Conservation (phyloP, 1,284 basidiomycete genomes). For the Ganoderma boninense region DNA sequence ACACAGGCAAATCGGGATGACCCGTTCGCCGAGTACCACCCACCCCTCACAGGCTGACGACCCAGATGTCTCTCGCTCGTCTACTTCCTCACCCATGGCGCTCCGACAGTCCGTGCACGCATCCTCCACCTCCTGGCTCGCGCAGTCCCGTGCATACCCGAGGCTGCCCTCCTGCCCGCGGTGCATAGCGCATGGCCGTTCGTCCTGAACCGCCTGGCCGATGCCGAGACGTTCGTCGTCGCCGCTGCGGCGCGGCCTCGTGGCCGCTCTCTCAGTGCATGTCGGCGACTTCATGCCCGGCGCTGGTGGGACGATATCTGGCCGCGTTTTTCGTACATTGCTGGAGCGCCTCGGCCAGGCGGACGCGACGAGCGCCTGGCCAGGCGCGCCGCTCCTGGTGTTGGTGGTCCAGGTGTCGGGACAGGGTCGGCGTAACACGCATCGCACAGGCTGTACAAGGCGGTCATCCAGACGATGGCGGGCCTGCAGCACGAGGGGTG, state of each 20-base stretch:
- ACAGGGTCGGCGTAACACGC: constrained; percentile 78
- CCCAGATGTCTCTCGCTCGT: constrained; percentile 81
- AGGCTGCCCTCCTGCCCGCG: constrained; percentile 79
- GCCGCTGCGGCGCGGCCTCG: constrained; percentile 73
- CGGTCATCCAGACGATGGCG: constrained; percentile 77
- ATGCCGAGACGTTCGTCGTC: constrained; percentile 80
- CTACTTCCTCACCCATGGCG: constrained; percentile 91
- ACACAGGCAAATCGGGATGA: constrained; percentile 33
- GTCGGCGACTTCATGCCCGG: constrained; percentile 84
- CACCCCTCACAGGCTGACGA: constrained; percentile 79
- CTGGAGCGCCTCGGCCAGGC: constrained; percentile 64
- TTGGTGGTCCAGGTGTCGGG: constrained; percentile 33
- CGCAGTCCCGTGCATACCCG: constrained; percentile 81
- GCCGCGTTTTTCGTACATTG: constrained; percentile 78
- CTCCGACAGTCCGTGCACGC: constrained; percentile 82
- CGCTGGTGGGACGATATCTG: constrained; percentile 90
- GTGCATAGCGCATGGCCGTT: constrained; percentile 91
- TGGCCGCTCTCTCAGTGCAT: constrained; percentile 72
- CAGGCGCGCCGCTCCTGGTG: constrained; percentile 49
- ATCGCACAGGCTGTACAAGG: constrained; percentile 80
- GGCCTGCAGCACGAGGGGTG: constrained; percentile 69
- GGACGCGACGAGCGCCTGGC: constrained; percentile 70
- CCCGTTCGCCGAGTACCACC: constrained; percentile 49
- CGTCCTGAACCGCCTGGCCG: constrained; percentile 82
- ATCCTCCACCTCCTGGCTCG: constrained; percentile 79